Conservation (phyloP, 305 asterid genomes). For the Petunia hybrid region DNA sequence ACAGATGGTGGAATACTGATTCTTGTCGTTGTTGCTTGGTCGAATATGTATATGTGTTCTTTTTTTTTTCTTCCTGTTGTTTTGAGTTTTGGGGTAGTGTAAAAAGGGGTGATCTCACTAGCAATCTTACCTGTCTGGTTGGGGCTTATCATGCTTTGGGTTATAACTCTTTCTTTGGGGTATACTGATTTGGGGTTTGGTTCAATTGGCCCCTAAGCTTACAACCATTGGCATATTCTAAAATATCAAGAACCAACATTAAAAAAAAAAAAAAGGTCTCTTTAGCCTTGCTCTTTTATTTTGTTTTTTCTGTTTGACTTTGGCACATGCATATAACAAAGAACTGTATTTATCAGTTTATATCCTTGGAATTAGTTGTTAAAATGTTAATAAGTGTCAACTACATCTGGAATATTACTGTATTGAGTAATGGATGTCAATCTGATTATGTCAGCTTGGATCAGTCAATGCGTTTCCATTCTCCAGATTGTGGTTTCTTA, state of each 20-base stretch:
- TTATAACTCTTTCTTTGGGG: not conserved
- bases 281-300: not conserved
- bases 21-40: no score
- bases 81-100: no score
- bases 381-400: not conserved
- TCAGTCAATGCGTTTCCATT: not conserved
- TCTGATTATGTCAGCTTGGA: slow-evolving; percentile 11
- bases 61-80: no score
- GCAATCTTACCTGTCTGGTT: no score
- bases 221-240: not conserved
- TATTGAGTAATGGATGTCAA: not conserved
- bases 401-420: not conserved
- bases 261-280: not conserved
- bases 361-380: not conserved
- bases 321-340: not conserved
- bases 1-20: no score
- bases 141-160: no score
- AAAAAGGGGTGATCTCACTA: no score
- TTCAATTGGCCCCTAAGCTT: not conserved
- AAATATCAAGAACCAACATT: not conserved
- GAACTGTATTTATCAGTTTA: not conserved
- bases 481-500: not conserved
- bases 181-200: not conserved
- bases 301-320: not conserved
- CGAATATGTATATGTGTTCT: no score